Evolutionary conservation across 257 asterid species (phyloP).

Genomic region (Knoxia roxburghii): DNA sequence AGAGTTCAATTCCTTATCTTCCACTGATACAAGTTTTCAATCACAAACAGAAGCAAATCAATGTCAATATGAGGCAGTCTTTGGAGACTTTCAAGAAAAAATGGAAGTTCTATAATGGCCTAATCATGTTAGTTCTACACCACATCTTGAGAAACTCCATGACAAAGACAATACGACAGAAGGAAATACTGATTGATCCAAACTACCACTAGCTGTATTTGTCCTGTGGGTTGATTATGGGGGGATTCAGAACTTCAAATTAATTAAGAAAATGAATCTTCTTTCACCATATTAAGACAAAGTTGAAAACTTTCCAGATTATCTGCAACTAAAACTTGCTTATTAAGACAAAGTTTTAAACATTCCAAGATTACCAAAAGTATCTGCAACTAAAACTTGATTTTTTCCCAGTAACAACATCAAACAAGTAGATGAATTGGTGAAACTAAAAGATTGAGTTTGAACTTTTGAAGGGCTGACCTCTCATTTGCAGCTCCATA

Average conservation of each 20-base stretch:
- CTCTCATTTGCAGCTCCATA: conserved; percentile 28
- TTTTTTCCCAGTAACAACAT: not conserved
- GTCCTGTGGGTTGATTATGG: no score
- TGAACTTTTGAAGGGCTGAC: conserved; percentile 5
- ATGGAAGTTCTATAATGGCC: not conserved
- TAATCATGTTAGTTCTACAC: no score
- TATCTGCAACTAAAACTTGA: not conserved
- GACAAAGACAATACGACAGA: no score
- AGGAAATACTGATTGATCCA: no score
- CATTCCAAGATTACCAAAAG: no score
- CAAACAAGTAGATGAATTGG: no score
- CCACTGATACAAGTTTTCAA: not conserved
- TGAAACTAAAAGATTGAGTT: not conserved
- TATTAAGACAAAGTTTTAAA: no score
- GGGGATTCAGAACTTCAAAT: no score
- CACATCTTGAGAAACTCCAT: no score
- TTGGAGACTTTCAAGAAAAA: not conserved
- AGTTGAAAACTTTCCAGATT: not conserved
- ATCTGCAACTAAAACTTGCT: no score
- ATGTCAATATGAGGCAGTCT: not conserved
- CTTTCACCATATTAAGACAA: not conserved
- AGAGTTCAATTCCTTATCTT: conserved; percentile 2
- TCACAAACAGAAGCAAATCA: conserved; percentile 4
- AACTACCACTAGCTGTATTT: no score
- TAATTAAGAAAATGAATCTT: not conserved